Evolutionary conservation across 1,284 basidiomycete species (phyloP), one percentile per base, ranked within the genome.

Genomic region (Tilletia caries): DNA sequence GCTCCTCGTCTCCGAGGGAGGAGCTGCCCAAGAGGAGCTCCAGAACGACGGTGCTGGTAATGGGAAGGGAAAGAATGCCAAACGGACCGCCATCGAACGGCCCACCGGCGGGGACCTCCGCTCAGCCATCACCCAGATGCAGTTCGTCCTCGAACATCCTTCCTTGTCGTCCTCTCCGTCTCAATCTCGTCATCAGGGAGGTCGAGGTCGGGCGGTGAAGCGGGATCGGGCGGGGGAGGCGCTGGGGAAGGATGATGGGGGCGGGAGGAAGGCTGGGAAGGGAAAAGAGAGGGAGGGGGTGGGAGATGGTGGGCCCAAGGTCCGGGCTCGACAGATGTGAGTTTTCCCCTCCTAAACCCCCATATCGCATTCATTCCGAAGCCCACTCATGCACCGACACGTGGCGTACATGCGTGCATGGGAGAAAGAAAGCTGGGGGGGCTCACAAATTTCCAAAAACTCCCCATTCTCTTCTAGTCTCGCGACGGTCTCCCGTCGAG

Each of bases 401-500:
- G n/a, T n/a, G n/a, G n/a, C n/a, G n/a, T n/a, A n/a, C n/a, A n/a
- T n/a, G n/a, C n/a, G n/a, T n/a, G n/a, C n/a, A n/a, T n/a, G n/a
- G n/a, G n/a, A n/a, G n/a, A n/a, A n/a, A n/a, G n/a, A n/a, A n/a
- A n/a, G n/a, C n/a, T n/a, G n/a, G n/a, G n/a, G n/a, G n/a, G n/a
- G n/a, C n/a, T n/a, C n/a, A 41, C 37, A 41, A 41, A 41, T 41
- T 6, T 5, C n/a, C n/a, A n/a, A n/a, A n/a, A n/a, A n/a, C n/a
- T n/a, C n/a, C n/a, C n/a, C n/a, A n/a, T n/a, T n/a, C n/a, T n/a
- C n/a, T n/a, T n/a, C 37, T 44, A 64, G 34, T 44, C 37, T 50
- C 34, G 23, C n/a, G 13, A 67, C 37, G n/a, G 23, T 93, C 0
- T 91, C 92, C 20, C 85, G 90, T 67, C 86, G 93, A 65, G 95